Evolutionary conservation across 2,329 filamentous ascomycete species (phyloP), one percentile per base, ranked within the genome.

Genomic region (Clonostachys rhizophaga): DNA sequence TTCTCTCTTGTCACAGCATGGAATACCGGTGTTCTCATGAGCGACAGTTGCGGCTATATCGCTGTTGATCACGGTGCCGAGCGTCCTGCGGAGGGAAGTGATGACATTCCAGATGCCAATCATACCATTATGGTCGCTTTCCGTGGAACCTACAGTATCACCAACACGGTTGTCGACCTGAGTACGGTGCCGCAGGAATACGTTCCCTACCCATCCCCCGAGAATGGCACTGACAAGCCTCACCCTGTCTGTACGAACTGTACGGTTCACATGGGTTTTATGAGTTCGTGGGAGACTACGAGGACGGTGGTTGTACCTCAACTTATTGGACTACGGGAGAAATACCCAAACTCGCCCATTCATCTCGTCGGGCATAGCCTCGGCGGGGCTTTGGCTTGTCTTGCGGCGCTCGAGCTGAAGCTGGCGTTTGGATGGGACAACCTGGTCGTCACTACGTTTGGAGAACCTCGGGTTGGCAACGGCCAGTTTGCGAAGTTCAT

Each of bases 41-140:
- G 86, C 51, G 94, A 97, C 66, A 95, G 89, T 55, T 96, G 91
- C 65, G 94, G 94, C 50, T 99, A 95, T 67, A 84, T 97, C 48
- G 91, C 89, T 1, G 71, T 97, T n/a, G 91, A 94, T 52, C 87
- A 95, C 34, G 60, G 60, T 5, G 36, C 14, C 4, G 14, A 39
- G 8, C 14, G 17, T 18, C 54, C 58, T 35, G 50, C 49, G 24
- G 50, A 50, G n/a, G 49, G 49, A 14, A 45, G 44, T 13, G 43
- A 24, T 14, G 14, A 51, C 42, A 16, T 44, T 24, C 10, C 42
- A 34, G 54, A 49, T 54, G 35, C 40, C 5, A 44, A 46, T 7
- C 30, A 43, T 13, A 69, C 70, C 34, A 87, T 99, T 48, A 74
- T 97, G 42, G 79, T 97, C 36, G 91, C 91, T 9, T 97, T 97